A percentile compares a stretch with the other conserved stretches of the same genome.
These are phyloP conservation scores for Candida quercuum DNA, from an alignment of 805 yeast species.

Conservation along the genomic window DNA sequence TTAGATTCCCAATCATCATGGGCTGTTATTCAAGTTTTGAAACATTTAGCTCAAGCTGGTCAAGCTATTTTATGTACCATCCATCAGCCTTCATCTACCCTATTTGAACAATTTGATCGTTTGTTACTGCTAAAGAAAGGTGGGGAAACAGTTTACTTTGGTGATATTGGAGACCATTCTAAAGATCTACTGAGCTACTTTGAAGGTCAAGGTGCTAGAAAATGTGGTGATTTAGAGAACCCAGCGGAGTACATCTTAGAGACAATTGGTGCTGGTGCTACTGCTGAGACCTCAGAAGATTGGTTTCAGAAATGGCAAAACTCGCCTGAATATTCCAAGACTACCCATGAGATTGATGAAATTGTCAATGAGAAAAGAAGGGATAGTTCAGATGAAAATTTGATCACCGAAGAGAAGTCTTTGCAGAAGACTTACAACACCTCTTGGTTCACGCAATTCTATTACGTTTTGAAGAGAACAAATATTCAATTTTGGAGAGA, in stretches of 20 bases:
- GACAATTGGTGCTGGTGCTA: constrained; percentile 72
- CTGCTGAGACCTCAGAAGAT: constrained; percentile 37
- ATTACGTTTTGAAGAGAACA: constrained; percentile 35
- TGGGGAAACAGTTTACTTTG: constrained; percentile 36
- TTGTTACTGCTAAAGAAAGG: constrained; percentile 43
- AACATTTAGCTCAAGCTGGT: constrained; percentile 44
- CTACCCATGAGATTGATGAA: constrained; percentile 25
- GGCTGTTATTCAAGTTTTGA: constrained; percentile 50
- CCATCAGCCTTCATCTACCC: constrained; percentile 41
- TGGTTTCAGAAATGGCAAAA: constrained; percentile 35
- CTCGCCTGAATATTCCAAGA: constrained; percentile 28
- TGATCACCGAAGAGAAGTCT: constrained; percentile 9
- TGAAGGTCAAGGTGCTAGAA: constrained; percentile 61
- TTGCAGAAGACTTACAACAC: constrained; percentile 21
- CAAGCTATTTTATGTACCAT: constrained; percentile 57
- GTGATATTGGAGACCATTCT: constrained; percentile 46
- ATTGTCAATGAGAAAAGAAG: constrained; percentile 21
- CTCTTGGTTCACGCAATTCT: constrained; percentile 40
- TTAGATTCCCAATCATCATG: constrained; percentile 55
- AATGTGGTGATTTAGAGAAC: constrained; percentile 48
- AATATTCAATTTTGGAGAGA: constrained; percentile 50
- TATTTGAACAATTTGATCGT: constrained; percentile 43
- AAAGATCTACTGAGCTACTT: constrained; percentile 48
- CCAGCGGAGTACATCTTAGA: constrained; percentile 70
- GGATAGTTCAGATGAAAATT: background rate